Base-by-base conservation (phyloP, 768 basidiomycete species). In the Clathrus columnatus region DNA sequence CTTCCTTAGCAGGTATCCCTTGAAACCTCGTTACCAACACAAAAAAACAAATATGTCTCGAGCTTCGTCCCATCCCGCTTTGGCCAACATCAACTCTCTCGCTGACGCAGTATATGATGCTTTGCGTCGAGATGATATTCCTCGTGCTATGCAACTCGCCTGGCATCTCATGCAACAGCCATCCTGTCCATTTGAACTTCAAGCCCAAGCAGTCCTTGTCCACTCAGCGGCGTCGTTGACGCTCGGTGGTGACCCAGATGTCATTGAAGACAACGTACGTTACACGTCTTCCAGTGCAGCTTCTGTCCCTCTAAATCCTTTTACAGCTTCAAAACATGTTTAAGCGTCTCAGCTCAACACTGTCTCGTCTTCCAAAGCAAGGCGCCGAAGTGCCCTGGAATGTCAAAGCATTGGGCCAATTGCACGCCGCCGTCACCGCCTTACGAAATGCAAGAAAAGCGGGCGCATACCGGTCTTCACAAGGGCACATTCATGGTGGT, bases 111-210 rank as follows among this genome's bases (percentile, higher is more conserved):
- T 53, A 5, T 24, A 41, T 4, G 8, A 36, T 23, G 20, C 51
- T 4, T 44, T 53, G 24, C 24, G 23, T 27, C 43, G 41, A 20
- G 36, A 53, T 29, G 51, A 53, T 16, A 53, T 53, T 7, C 51
- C 51, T n/a, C 51, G 51, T 24, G 43, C 51, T 20, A 53, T 53
- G 51, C 51, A 53, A 17, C 21, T 53, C 8, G 42, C 51, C 6
- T 53, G 51, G 51, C 51, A 43, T 29, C 41, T 53, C 18, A 53
- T 53, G 51, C 29, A 36, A 44, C 51, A 53, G 21, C 51, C 51
- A 41, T 41, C 23, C 6, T 53, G 51, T 18, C 51, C 51, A 2
- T 27, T 53, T 7, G 41, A 53, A 27, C 17, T 53, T 3, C 51
- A 53, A 27, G 30, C 51, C 8, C 51, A 53, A 17, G 51, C 51